Percentiles rank a stretch among this genome's conserved stretches.
These are phyloP conservation scores for Pholiota conissans DNA, from an alignment of 768 basidiomycete species.

Conservation along the genomic window DNA sequence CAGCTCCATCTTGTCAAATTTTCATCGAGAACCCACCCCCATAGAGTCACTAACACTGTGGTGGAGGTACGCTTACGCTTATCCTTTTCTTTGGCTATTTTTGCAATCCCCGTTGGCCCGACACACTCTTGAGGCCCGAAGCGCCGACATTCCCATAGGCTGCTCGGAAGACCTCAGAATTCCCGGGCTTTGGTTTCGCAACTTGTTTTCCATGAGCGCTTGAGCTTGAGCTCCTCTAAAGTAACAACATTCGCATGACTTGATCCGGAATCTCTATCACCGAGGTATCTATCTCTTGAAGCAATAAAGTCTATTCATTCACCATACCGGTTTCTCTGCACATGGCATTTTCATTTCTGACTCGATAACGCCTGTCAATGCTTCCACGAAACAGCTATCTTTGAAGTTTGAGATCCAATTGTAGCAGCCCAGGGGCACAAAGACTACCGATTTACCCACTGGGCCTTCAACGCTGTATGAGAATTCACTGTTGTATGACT, in stretches of 20 bases:
- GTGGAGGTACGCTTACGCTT: not conserved
- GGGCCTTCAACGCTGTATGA: no score
- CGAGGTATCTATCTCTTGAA: not conserved
- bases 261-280: slow-evolving; percentile 2
- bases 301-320: not conserved
- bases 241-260: not conserved
- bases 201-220: not conserved
- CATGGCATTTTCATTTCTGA: not conserved
- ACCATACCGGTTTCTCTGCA: not conserved
- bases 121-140: not conserved
- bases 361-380: not conserved
- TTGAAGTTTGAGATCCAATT: no score
- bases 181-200: not conserved
- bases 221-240: not conserved
- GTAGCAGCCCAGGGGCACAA: no score
- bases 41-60: not conserved
- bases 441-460: no score
- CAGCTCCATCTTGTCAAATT: not conserved
- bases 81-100: slow-evolving; percentile 1
- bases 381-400: not conserved
- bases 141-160: not conserved
- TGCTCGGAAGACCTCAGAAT: not conserved
- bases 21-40: not conserved
- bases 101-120: not conserved
- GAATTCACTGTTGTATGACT: no score